Evolutionary conservation across 352 stramenopile genomes (phyloP), one percentile per base, ranked within the genome.

Genomic region (Phytophthora rubi): DNA sequence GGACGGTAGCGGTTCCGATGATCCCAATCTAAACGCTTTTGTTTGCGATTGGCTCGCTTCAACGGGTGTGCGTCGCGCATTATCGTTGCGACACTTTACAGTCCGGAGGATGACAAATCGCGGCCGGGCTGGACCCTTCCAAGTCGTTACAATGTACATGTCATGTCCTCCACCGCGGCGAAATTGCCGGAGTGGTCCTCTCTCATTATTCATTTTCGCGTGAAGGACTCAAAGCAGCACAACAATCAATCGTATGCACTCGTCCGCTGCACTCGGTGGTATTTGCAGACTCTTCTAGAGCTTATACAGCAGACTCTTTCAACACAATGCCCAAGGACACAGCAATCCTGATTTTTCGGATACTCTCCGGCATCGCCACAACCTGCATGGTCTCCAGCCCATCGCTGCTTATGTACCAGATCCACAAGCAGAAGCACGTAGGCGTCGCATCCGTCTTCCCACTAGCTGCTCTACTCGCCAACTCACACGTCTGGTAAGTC

Each of bases 301-400:
- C n/a, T 58, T 54, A 32, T 12, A 9, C 21, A 30, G 26, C 13
- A 55, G 21, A 42, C n/a, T 15, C 21, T n/a, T 1, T 18, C 23
- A 26, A 37, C 49, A 66, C 37, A 39, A 75, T 77, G 70, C 57
- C 65, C 33, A 71, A 68, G 48, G 62, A 68, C 21, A 71, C 54
- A 2, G 60, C 67, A 47, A 60, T 80, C 37, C 44, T 82, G 9
- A 35, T 71, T 13, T 71, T 84, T 16, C 59, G 65, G 39, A 66
- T 76, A 35, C 53, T 82, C 35, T 73, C 74, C 18, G 72, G 71
- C 8, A 73, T 75, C 39, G 55, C 76, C 16, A 78, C 75, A 59
- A 65, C 70, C 15, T 59, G 68, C 8, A 81, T 87, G 75, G 77
- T 77, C 45, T 70, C 79, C 63, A 85, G 79, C 45, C 77, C 77